A percentile compares a stretch with the other conserved stretches of the same genome.
Evolutionary conservation across 441 rosid species (phyloP).

Genomic region (Populus hybrid): DNA sequence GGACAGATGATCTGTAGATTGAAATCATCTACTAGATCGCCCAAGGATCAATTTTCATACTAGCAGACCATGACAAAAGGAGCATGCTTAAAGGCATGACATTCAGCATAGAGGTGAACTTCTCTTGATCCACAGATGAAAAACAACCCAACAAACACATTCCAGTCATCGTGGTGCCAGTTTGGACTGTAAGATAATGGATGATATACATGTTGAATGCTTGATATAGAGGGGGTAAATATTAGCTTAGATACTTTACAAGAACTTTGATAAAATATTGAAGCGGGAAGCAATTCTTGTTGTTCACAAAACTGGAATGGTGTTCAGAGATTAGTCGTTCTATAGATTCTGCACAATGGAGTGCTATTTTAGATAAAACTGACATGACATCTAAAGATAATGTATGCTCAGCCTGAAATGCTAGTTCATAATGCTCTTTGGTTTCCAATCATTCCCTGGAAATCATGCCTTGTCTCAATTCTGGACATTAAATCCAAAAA

Average conservation of each 20-base stretch:
- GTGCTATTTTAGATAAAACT: neutral
- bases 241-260: neutral
- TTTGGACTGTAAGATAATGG: neutral
- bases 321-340: neutral
- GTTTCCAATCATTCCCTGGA: neutral
- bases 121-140: constrained; percentile 1
- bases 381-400: neutral
- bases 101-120: neutral
- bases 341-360: neutral
- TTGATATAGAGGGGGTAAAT: neutral
- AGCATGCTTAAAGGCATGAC: neutral
- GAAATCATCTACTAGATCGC: too few relatives aligned
- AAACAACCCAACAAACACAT: neutral
- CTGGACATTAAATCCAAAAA: neutral
- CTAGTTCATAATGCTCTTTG: neutral
- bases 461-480: neutral
- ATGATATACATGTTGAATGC: neutral
- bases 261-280: neutral
- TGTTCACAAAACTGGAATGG: neutral
- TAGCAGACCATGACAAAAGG: neutral
- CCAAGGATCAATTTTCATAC: neutral
- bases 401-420: neutral
- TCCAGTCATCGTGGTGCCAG: neutral
- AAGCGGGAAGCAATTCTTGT: neutral
- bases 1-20: too few relatives aligned